Evolutionary conservation across 805 yeast species (phyloP), one percentile per base, ranked within the genome.

Genomic region (Kodamaea restingae): DNA sequence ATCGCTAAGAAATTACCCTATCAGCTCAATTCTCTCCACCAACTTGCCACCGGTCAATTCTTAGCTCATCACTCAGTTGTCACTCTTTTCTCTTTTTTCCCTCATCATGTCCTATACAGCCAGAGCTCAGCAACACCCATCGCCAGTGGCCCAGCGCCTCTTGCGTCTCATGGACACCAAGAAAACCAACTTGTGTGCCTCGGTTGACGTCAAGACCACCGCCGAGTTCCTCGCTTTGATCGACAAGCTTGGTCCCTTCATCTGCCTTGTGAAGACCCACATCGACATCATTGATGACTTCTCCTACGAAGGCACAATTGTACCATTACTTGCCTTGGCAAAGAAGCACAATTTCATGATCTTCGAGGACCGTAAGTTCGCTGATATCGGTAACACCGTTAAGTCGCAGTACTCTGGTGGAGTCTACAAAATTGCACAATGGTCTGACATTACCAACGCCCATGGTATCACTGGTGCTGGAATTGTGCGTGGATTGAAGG

Each of bases 401-500:
- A 90, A 91, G 65, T 76, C 87, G 32, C 98, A 93, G 63, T 93
- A 91, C 62, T 70, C 84, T 22, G 87, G 95, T 27, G 98, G 98
- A 32, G 82, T 87, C 8, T 88, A 79, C 68, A 80, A 78, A 56
- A 91, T 91, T 45, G 93, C 95, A 10, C 67, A 80, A 53, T 93
- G 98, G 98, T 80, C 98, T 0, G 96, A 93, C 56, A 88, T 93
- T 50, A 91, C 98, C 25, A 93, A 93, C 61, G 98, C 98, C 0
- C 98, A 93, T 55, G 95, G 97, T 42, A 90, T 93, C 22, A 91
- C 98, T 2, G 99, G 99, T 15, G 80, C 83, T 0, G 97, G 98
- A 9, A 85, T 93, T 40, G 95, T 93, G 5, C 70, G 77, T 32
- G 99, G 98, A 0, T 73, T 93, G 50, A 84, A 82, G 50, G 84